These are phyloP conservation scores for Sporobolus alterniflorus DNA, from an alignment of 202 grass and related monocot species.

Conservation along the genomic window DNA sequence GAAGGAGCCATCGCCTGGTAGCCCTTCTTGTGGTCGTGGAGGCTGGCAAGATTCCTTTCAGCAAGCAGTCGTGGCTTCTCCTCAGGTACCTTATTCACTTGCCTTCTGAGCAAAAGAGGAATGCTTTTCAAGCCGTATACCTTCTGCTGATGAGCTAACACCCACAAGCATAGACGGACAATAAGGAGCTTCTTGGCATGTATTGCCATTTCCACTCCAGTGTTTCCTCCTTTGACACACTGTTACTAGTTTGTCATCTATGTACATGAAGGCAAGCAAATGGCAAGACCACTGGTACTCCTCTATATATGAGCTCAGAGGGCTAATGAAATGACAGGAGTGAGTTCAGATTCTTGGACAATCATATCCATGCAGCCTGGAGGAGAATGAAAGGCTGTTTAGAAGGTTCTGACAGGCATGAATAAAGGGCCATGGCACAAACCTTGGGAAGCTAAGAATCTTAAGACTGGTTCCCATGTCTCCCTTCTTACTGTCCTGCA, in stretches of 20 bases:
- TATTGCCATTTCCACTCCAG: conserved; percentile 39
- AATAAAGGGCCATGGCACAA: conserved; percentile 65
- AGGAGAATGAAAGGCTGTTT: conserved; percentile 58
- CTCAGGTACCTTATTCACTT: neutral
- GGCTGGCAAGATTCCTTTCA: conserved; percentile 17
- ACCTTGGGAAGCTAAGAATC: conserved; percentile 76
- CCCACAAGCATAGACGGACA: conserved; percentile 57
- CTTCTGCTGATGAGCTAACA: conserved; percentile 48
- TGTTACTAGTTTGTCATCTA: conserved; percentile 44
- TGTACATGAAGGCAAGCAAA: conserved; percentile 42
- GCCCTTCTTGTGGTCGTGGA: conserved; percentile 39
- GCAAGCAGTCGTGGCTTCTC: conserved; percentile 31
- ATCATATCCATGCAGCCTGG: conserved; percentile 59
- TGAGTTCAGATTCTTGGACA: conserved; percentile 44
- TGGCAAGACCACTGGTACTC: neutral
- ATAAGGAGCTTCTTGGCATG: conserved; percentile 37
- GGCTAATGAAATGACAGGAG: conserved; percentile 32
- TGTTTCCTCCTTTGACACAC: neutral
- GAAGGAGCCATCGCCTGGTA: conserved; percentile 3
- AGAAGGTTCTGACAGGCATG: conserved; percentile 81
- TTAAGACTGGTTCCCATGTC: conserved; percentile 51
- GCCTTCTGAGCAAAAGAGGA: conserved; percentile 10
- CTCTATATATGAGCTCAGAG: conserved; percentile 20
- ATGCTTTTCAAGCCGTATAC: conserved; percentile 41
- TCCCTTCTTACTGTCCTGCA: conserved; percentile 35